phyloP scores from a whole-genome alignment of 331 rosid species.

The Arachis monticola region DNA sequence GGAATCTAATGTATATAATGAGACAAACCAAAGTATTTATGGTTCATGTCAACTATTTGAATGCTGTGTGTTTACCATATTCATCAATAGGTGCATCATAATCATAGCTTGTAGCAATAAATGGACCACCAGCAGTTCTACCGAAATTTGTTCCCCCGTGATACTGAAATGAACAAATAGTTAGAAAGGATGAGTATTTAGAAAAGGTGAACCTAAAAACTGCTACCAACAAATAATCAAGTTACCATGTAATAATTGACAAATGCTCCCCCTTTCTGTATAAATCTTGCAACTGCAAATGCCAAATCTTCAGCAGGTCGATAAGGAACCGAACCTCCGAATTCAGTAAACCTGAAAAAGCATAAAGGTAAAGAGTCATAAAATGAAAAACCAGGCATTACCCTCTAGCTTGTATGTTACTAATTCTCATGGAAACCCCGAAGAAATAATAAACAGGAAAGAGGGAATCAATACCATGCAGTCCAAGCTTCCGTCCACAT shows the following conservation, averaged over 20 bases:
- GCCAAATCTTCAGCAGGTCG: conserved; percentile 97
- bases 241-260: conserved; percentile 94
- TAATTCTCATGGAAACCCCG: no score
- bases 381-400: conserved; percentile 4
- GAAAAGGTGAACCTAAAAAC: not conserved
- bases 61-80: conserved; percentile 67
- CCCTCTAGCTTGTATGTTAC: conserved; percentile 24
- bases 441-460: conserved; percentile 5
- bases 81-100: conserved; percentile 98
- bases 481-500: conserved; percentile 99
- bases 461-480: conserved; percentile 65
- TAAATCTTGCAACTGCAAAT: conserved; percentile 91
- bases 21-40: conserved; percentile 21
- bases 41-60: conserved; percentile 9
- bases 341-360: conserved; percentile 84
- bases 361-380: conserved; percentile 19
- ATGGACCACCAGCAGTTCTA: conserved; percentile 99
- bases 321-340: conserved; percentile 95
- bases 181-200: conserved; percentile 4
- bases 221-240: conserved; percentile 26
- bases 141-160: conserved; percentile 99
- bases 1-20: not conserved
- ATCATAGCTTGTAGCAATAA: conserved; percentile 97
- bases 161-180: conserved; percentile 56
- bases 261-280: conserved; percentile 94